Conservation (phyloP, 208 protist species). For the Trypanosoma cruzi region DNA sequence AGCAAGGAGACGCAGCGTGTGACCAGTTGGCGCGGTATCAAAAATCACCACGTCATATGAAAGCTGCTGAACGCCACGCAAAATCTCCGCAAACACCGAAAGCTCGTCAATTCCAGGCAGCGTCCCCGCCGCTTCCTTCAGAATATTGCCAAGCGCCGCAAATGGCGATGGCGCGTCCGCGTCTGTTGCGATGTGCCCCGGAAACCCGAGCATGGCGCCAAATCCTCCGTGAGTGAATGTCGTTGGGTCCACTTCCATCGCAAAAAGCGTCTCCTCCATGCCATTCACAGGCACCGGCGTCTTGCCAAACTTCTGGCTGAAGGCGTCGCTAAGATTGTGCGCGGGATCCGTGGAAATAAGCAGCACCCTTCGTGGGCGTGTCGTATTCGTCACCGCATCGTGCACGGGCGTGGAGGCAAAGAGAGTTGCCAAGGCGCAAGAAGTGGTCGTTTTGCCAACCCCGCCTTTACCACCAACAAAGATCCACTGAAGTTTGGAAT, state of each 20-base stretch:
- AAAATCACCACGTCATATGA: slow-evolving; percentile 97
- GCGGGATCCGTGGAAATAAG: slow-evolving; percentile 99
- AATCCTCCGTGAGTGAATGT: slow-evolving; percentile 37
- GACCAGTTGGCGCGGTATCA: slow-evolving; percentile 99
- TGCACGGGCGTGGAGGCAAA: slow-evolving; percentile 83
- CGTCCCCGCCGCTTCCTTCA: slow-evolving; percentile 56
- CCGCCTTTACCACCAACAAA: slow-evolving; percentile 98
- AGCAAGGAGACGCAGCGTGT: slow-evolving; percentile 96
- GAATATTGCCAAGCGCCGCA: slow-evolving; percentile 35
- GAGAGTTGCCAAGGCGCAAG: slow-evolving; percentile 91
- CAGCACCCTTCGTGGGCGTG: slow-evolving; percentile 84
- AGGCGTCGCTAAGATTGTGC: slow-evolving; percentile 98
- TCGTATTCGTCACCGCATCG: slow-evolving; percentile 19
- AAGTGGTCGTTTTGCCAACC: slow-evolving; percentile 98
- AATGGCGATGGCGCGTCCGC: slow-evolving; percentile 27
- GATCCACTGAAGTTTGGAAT: slow-evolving; percentile 68
- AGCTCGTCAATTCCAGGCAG: slow-evolving; percentile 99
- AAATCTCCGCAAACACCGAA: slow-evolving; percentile 96
- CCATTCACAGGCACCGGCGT: slow-evolving; percentile 91
- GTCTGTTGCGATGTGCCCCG: background rate
- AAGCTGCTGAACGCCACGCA: slow-evolving; percentile 87
- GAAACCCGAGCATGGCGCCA: slow-evolving; percentile 15
- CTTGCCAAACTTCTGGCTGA: slow-evolving; percentile 94
- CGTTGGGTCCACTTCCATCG: slow-evolving; percentile 95
- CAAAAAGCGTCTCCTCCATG: slow-evolving; percentile 85